Percentiles rank a stretch among this genome's conserved stretches.
phyloP scores from a whole-genome alignment of 805 yeast genomes.

The Debaryomyces maramus region DNA sequence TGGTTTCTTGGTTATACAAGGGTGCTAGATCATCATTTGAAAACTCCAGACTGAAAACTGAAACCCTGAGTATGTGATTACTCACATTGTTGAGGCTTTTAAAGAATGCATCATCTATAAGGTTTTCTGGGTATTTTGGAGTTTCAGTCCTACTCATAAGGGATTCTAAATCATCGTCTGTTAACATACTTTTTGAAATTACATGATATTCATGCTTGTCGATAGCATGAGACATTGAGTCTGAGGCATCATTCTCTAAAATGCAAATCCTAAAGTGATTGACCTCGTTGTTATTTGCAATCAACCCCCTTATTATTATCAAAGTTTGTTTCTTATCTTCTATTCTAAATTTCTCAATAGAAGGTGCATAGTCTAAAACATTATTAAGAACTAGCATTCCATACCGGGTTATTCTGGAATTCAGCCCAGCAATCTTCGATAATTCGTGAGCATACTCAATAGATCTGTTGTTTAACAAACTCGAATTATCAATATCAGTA shows the following conservation, averaged over 20 bases:
- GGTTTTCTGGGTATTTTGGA: constrained; percentile 6
- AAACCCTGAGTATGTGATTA: constrained; percentile 46
- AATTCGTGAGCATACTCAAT: constrained; percentile 37
- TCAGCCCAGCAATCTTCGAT: constrained; percentile 10
- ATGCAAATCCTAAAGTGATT: constrained; percentile 33
- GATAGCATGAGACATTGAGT: constrained; percentile 15
- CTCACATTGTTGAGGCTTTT: constrained; percentile 23
- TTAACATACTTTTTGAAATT: not conserved
- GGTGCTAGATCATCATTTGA: constrained; percentile 44
- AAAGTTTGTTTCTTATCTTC: constrained; percentile 18
- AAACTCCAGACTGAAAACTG: constrained; percentile 54
- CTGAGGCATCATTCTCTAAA: constrained; percentile 22
- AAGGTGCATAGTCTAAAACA: constrained; percentile 31
- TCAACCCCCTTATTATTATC: constrained; percentile 32
- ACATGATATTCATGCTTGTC: constrained; percentile 41
- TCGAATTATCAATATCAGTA: constrained; percentile 8
- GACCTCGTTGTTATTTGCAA: constrained; percentile 19
- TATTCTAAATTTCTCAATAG: constrained; percentile 21
- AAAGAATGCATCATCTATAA: constrained; percentile 38
- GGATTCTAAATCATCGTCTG: constrained; percentile 4
- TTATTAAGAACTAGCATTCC: constrained; percentile 38
- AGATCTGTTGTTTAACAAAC: constrained; percentile 31
- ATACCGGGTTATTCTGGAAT: constrained; percentile 11
- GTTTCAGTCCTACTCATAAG: constrained; percentile 1
- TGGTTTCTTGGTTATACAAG: constrained; percentile 46